Percentiles rank a stretch among this genome's conserved stretches.
These are phyloP conservation scores for Cynanchum wilfordii DNA, from an alignment of 257 asterid genomes.

Conservation along the genomic window DNA sequence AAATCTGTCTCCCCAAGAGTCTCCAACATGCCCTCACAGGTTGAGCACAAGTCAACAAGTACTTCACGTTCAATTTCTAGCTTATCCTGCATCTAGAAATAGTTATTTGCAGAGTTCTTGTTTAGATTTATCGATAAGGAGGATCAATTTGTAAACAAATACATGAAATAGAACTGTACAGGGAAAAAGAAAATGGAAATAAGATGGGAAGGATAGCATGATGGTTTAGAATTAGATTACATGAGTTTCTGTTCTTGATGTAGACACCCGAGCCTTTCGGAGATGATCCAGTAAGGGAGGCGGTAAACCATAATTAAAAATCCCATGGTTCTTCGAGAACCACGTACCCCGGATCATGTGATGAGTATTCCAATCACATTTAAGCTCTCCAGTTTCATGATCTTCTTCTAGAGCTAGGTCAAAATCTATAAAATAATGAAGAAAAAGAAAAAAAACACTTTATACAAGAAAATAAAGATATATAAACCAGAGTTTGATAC, in stretches of 20 bases:
- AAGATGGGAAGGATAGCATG: not conserved
- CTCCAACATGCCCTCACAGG: conserved; percentile 63
- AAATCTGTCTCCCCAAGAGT: conserved; percentile 40
- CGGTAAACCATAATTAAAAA: conserved; percentile 76
- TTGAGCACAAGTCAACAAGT: conserved; percentile 47
- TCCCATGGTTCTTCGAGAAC: conserved; percentile 59
- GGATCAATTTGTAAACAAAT: not conserved
- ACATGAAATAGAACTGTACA: not conserved
- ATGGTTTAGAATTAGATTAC: conserved; percentile 29
- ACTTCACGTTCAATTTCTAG: conserved; percentile 59
- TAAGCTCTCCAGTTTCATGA: conserved; percentile 22
- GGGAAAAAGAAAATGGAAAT: conserved; percentile 17
- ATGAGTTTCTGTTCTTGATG: conserved; percentile 24
- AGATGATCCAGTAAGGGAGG: conserved; percentile 58
- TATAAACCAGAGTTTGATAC: not conserved
- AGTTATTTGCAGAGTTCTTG: conserved; percentile 10
- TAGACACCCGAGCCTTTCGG: conserved; percentile 43
- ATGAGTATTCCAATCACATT: conserved; percentile 56
- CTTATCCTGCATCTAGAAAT: conserved; percentile 42
- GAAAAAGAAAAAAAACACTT: not conserved
- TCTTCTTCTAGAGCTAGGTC: conserved; percentile 44
- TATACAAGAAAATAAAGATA: not conserved
- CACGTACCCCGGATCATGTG: conserved; percentile 95
- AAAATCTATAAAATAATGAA: conserved; percentile 42
- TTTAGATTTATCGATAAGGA: conserved; percentile 1